Base-by-base conservation (phyloP, 768 basidiomycete genomes). In the Leccinum olivaceopallidum region DNA sequence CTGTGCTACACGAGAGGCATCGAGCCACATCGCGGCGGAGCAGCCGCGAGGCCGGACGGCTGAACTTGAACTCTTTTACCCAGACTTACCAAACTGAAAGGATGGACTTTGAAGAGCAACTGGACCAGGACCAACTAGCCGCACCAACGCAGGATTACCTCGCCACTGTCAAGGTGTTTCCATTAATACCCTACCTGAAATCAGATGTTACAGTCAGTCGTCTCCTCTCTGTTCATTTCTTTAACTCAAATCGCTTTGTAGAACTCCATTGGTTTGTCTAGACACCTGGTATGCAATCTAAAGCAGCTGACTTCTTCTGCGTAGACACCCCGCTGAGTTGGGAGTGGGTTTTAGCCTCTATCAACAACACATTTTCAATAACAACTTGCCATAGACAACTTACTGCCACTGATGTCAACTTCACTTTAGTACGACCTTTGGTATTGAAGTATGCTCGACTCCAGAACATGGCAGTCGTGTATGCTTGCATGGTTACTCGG, bases 391-490 rank as follows among this genome's bases (percentile, higher is more conserved):
- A 18, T 48, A 91, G 89, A n/a, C 91, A 94, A 67, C 78, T 94
- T 58, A 90, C 85, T 6, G 90, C 92, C 2, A 83, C 90, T 7
- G 92, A 94, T 68, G 83, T 94, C 74, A 90, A 92, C 69, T 92
- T 91, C 63, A 80, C 86, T 20, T 79, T 94, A 55, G 85, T 94
- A 20, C 84, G 90, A 7, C 92, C 92, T 0, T 71, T 93, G 34
- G 88, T 92, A 5, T 73, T 81, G 69, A 91, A 90, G 71, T 94
- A 92, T 81, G 88, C 91, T 6, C 81, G 82, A 58, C 81, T 92
- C 53, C 80, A 85, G 58, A 93, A 92, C 69, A 81, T 90, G 76
- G 84, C 90, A 12, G 78, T 85, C 30, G 83, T 92, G 42, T 92
- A 89, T 69, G 87, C 85, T 6, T 89, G 89, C 69, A 84, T 94